Evolutionary conservation across 2,329 filamentous ascomycete genomes (phyloP).

Genomic region (Exophiala calicioides): DNA sequence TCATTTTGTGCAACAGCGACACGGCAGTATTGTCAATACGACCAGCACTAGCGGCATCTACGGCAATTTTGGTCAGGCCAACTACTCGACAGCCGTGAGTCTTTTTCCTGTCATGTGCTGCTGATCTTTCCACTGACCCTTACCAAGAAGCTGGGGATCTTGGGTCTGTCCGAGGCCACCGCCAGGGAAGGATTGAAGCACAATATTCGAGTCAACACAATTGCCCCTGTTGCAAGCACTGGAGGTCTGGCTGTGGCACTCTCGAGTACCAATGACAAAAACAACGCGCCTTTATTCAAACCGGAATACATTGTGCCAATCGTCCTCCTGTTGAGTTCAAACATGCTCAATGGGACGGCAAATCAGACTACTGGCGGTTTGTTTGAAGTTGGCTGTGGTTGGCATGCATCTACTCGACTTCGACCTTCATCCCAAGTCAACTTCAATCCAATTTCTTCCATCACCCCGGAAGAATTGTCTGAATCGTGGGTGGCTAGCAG

Average conservation of each 20-base stretch:
- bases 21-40: slow-evolving; percentile 94
- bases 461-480: slow-evolving; percentile 1
- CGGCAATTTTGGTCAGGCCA: slow-evolving; percentile 97
- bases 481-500: background rate
- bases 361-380: slow-evolving; percentile 78
- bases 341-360: slow-evolving; percentile 84
- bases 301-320: slow-evolving; percentile 96
- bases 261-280: slow-evolving; percentile 87
- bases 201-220: slow-evolving; percentile 98
- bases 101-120: background rate
- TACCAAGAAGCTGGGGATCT: slow-evolving; percentile 80
- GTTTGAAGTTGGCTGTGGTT: slow-evolving; percentile 93
- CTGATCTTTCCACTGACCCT: slow-evolving; percentile 46
- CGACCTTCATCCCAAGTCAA: slow-evolving; percentile 68
- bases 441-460: background rate
- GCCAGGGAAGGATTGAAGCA: slow-evolving; percentile 93
- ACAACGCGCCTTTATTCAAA: slow-evolving; percentile 95
- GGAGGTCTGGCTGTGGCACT: slow-evolving; percentile 83
- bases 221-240: slow-evolving; percentile 95
- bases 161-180: slow-evolving; percentile 90
- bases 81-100: slow-evolving; percentile 86
- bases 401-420: slow-evolving; percentile 91
- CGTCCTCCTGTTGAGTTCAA: slow-evolving; percentile 80
- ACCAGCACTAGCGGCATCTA: slow-evolving; percentile 97
- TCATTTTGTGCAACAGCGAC: slow-evolving; percentile 97